Evolutionary conservation across 2,329 filamentous ascomycete species (phyloP).

Genomic region (Zarea fungicola): DNA sequence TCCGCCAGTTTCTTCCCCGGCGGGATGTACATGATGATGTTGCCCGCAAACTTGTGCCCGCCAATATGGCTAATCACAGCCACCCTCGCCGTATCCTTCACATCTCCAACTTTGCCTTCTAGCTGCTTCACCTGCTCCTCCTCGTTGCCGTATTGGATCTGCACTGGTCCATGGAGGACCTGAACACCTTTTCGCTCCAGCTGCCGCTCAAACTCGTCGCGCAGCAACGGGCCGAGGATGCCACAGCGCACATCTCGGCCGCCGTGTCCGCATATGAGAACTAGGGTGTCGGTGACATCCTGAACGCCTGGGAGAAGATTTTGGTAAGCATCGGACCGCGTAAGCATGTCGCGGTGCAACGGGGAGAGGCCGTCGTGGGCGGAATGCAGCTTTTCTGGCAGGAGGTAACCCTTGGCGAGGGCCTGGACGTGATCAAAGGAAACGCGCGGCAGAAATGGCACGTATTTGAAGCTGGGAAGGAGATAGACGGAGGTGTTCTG

Average conservation of each 20-base stretch:
- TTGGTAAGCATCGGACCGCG: conserved; percentile 47
- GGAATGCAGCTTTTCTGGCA: conserved; percentile 57
- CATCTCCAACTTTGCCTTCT: conserved; percentile 14
- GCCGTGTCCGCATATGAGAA: conserved; percentile 85
- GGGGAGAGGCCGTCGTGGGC: conserved; percentile 56
- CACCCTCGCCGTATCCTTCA: conserved; percentile 48
- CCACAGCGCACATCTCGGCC: conserved; percentile 80
- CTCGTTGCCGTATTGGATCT: conserved; percentile 33
- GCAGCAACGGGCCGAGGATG: conserved; percentile 67
- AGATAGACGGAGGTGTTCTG: conserved; percentile 65
- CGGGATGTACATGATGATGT: conserved; percentile 76
- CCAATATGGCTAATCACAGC: conserved; percentile 75
- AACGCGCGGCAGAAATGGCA: conserved; percentile 63
- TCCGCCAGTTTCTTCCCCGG: conserved; percentile 38
- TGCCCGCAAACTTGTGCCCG: conserved; percentile 81
- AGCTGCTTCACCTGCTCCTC: conserved; percentile 21
- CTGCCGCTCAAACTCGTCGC: conserved; percentile 61
- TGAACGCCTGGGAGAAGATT: conserved; percentile 50
- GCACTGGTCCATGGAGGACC: conserved; percentile 42
- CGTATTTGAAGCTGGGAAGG: conserved; percentile 77
- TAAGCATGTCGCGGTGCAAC: conserved; percentile 48
- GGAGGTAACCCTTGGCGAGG: conserved; percentile 60
- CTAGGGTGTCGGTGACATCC: conserved; percentile 61
- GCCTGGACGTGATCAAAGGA: conserved; percentile 50
- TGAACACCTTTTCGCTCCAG: conserved; percentile 45